phyloP scores from a whole-genome alignment of 352 stramenopile species.

The Hyaloperonospora arabidopsidis region DNA sequence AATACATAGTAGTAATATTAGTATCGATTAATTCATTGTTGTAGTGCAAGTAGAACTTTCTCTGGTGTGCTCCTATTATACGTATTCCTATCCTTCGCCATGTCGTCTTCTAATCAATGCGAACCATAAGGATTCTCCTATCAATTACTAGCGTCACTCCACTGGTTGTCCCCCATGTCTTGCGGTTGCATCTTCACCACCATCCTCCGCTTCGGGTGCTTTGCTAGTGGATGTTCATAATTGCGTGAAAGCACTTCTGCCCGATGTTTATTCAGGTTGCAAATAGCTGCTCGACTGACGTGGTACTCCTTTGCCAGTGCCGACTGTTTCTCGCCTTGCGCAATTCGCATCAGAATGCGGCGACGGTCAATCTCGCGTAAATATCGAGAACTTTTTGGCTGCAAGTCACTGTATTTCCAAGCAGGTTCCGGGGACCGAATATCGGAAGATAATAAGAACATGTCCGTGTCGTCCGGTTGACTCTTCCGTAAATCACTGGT shows the following conservation, averaged over 20 bases:
- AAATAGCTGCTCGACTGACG: conserved; percentile 63
- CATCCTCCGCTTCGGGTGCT: conserved; percentile 44
- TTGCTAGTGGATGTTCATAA: conserved; percentile 47
- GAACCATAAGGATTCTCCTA: background rate
- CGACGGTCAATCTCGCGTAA: conserved; percentile 60
- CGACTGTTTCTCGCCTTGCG: conserved; percentile 54
- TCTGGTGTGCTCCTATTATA: too few species aligned
- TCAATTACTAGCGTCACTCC: background rate
- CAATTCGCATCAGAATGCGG: conserved; percentile 47
- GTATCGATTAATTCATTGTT: too few species aligned
- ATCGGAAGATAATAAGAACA: conserved; percentile 1
- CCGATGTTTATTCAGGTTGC: conserved; percentile 61
- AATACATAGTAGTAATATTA: too few species aligned
- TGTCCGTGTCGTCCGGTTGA: conserved; percentile 1
- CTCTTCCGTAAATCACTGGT: conserved; percentile 2
- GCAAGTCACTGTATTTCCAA: conserved; percentile 2
- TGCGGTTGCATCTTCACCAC: conserved; percentile 6
- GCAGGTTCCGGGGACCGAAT: conserved; percentile 12
- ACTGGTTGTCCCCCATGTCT: conserved; percentile 3
- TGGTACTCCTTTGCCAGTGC: conserved; percentile 58
- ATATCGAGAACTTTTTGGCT: conserved; percentile 48
- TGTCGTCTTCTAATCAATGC: background rate
- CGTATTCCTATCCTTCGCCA: background rate
- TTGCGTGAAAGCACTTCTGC: conserved; percentile 41
- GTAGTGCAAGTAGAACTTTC: too few species aligned